Conservation (phyloP, 2,329 filamentous ascomycete genomes). For the Stagonosporopsis tanaceti region DNA sequence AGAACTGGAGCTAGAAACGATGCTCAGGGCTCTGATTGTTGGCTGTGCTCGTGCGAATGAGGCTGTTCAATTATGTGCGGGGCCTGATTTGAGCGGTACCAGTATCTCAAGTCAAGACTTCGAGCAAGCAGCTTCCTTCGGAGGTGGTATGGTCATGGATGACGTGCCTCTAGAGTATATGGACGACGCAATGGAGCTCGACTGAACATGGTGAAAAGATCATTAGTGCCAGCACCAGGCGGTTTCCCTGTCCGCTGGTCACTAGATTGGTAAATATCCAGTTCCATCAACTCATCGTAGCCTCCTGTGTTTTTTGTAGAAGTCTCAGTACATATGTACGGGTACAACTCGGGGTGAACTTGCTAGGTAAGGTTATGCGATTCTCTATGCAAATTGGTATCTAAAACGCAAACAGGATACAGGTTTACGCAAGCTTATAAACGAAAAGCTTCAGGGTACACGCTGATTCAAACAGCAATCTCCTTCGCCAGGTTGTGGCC, state of each 20-base stretch:
- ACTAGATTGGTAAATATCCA: no score
- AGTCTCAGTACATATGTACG: no score
- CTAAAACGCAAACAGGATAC: constrained; percentile 5
- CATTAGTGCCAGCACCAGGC: background rate
- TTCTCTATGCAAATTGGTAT: constrained; percentile 17
- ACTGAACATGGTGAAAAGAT: constrained; percentile 19
- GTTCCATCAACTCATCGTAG: background rate
- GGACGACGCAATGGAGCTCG: constrained; percentile 49
- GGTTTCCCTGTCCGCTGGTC: no score
- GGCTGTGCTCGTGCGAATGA: constrained; percentile 67
- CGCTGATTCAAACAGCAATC: constrained; percentile 16
- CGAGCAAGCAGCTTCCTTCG: constrained; percentile 21
- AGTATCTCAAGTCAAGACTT: constrained; percentile 33
- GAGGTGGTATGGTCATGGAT: constrained; percentile 25
- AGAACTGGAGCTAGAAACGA: constrained; percentile 68
- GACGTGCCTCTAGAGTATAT: constrained; percentile 44
- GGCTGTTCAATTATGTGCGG: constrained; percentile 41
- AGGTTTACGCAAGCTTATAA: background rate
- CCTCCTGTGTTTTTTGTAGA: no score
- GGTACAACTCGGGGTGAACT: background rate
- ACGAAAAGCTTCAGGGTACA: background rate
- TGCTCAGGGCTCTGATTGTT: constrained; percentile 64
- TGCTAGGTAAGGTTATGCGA: background rate
- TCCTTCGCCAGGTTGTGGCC: background rate
- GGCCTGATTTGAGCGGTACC: constrained; percentile 12